Conservation (phyloP, 2,329 filamentous ascomycete genomes). For the Neonectria ditissima region DNA sequence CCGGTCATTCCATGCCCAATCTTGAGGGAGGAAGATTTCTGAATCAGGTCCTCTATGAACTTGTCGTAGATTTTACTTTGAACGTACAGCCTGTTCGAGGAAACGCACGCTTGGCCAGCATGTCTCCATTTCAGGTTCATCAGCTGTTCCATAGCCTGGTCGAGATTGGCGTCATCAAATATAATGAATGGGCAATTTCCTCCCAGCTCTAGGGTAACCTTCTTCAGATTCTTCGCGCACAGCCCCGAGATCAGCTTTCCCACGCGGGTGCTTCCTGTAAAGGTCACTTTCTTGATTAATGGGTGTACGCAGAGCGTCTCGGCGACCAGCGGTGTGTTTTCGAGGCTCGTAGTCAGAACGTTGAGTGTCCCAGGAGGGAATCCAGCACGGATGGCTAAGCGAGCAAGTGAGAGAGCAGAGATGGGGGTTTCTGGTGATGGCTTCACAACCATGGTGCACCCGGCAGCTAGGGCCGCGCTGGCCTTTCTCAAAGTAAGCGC, state of each 20-base stretch:
- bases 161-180: constrained; percentile 75
- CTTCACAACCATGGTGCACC: constrained; percentile 81
- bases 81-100: constrained; percentile 70
- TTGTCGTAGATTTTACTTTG: constrained; percentile 71
- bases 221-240: constrained; percentile 74
- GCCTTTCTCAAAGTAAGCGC: constrained; percentile 63
- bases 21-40: constrained; percentile 64
- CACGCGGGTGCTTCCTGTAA: constrained; percentile 79
- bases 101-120: constrained; percentile 79
- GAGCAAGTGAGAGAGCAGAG: constrained; percentile 75
- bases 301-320: constrained; percentile 61
- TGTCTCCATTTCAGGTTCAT: constrained; percentile 57
- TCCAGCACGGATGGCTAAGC: constrained; percentile 76
- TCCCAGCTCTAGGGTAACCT: constrained; percentile 75
- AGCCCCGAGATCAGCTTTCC: constrained; percentile 73
- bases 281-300: constrained; percentile 73
- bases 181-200: constrained; percentile 77
- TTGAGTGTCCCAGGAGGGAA: constrained; percentile 79
- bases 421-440: constrained; percentile 81
- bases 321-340: constrained; percentile 57
- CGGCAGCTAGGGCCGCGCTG: constrained; percentile 72
- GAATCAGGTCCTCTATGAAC: constrained; percentile 67
- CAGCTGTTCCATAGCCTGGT: constrained; percentile 73
- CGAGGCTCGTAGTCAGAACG: constrained; percentile 58
- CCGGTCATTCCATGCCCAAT: constrained; percentile 70